Conservation (phyloP, 345 rosid species). For the Pelargonium nanum region DNA sequence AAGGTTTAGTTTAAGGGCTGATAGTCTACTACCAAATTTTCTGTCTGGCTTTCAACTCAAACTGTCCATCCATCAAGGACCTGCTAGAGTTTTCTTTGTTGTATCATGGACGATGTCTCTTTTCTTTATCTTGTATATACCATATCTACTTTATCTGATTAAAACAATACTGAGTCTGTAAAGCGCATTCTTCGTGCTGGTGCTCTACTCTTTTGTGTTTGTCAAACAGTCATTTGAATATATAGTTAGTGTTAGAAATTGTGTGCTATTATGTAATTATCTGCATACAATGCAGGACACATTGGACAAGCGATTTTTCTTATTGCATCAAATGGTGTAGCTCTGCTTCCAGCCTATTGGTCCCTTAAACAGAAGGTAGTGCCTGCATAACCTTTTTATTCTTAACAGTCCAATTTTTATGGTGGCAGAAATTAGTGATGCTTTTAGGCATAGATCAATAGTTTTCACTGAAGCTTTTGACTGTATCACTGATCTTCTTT, state of each 20-base stretch:
- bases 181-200: too few relatives aligned
- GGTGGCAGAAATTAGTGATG: neutral
- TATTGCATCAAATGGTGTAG: constrained; percentile 81
- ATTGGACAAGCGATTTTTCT: constrained; percentile 69
- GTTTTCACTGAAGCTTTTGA: neutral
- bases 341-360: constrained; percentile 82
- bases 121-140: too few relatives aligned
- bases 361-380: constrained; percentile 76
- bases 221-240: constrained; percentile 3
- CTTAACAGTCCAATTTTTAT: neutral
- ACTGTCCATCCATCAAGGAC: too few relatives aligned
- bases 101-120: too few relatives aligned
- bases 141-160: too few relatives aligned
- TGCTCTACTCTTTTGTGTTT: too few relatives aligned
- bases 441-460: neutral
- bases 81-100: too few relatives aligned
- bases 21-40: too few relatives aligned
- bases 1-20: too few relatives aligned
- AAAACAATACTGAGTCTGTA: too few relatives aligned
- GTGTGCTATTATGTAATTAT: constrained; percentile 10
- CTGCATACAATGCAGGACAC: constrained; percentile 49
- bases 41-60: too few relatives aligned
- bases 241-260: constrained; percentile 6
- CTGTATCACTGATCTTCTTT: neutral
- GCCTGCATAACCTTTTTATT: neutral